Base-by-base conservation (phyloP, 495 filamentous ascomycete genomes). In the Xylaria castorea region DNA sequence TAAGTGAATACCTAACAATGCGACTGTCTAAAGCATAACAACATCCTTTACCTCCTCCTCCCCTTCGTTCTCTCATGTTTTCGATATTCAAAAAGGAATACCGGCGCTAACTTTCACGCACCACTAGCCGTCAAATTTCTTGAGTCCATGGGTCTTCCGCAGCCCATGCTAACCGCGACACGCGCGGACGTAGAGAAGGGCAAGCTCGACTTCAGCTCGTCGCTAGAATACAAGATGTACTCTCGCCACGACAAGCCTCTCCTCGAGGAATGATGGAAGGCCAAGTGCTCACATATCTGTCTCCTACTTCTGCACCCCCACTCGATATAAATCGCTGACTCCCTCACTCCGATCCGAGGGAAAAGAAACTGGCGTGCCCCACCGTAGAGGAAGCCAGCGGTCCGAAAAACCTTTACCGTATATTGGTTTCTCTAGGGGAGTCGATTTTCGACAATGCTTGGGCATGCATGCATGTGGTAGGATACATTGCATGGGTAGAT, bases 61-160 rank as follows among this genome's bases (percentile, higher is more conserved):
- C 46, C 38, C 67, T 34, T 38, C 32, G 12, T 62, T n/a, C 20
- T 12, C 64, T 40, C 44, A 16, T 8, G 42, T 30, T 71, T 11
- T 51, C 36, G 12, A 27, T 16, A 5, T 27, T 27, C 4, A 30
- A 22, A 9, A 32, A 58, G 2, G 58, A 73, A 44, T 11, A 18
- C 0, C 51, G 34, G 0, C 22, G 38, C 71, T 78, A 51, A 75
- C 55, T 9, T 5, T 63, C 36, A 58, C n/a, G n/a, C 25, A 8
- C 44, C 60, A 57, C 20, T 65, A 88, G 86, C 88, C 42, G 87
- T 97, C 38, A 74, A 81, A 14, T 97, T 92, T 81, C 86, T 97
- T 66, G 89, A 90, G 51, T 92, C 90, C 11, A 97, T 97, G 94
- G 94, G 94, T 64, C 86, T 97, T 70, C 91, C 94, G 32, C 89